A percentile compares a stretch with the other conserved stretches of the same genome.
These are phyloP conservation scores for Alternaria infectoria DNA, from an alignment of 2,329 filamentous ascomycete genomes.

Conservation along the genomic window DNA sequence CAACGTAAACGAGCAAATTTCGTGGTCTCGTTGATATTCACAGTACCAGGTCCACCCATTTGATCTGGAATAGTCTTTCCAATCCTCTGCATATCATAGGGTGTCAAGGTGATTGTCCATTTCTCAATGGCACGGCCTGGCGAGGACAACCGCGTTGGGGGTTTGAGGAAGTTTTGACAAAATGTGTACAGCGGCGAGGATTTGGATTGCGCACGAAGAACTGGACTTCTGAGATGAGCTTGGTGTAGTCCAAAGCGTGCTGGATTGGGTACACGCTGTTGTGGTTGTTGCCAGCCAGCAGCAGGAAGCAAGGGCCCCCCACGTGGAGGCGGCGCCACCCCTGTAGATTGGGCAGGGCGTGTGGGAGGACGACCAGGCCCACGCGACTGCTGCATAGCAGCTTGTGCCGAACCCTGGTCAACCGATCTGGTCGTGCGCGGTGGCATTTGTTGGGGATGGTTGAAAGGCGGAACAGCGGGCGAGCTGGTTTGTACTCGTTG, in stretches of 20 bases:
- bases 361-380: conserved; percentile 1
- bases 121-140: conserved; percentile 49
- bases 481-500: background rate
- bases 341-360: background rate
- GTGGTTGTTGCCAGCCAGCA: conserved; percentile 37
- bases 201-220: conserved; percentile 43
- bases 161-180: conserved; percentile 59
- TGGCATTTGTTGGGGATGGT: background rate
- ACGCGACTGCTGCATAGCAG: conserved; percentile 7
- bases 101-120: conserved; percentile 57
- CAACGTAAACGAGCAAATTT: conserved; percentile 73
- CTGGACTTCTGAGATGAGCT: conserved; percentile 62
- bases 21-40: conserved; percentile 58
- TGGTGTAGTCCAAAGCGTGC: conserved; percentile 63
- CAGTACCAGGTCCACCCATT: conserved; percentile 36
- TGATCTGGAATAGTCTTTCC: conserved; percentile 37
- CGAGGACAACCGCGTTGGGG: conserved; percentile 51
- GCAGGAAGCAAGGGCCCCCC: conserved; percentile 44
- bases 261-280: conserved; percentile 54
- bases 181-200: conserved; percentile 60
- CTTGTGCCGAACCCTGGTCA: conserved; percentile 2
- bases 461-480: background rate
- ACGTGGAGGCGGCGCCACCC: background rate
- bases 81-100: conserved; percentile 47
- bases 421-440: background rate